These are phyloP conservation scores for Hymenoscyphus linearis DNA, from an alignment of 2,329 filamentous ascomycete genomes.

Conservation along the genomic window DNA sequence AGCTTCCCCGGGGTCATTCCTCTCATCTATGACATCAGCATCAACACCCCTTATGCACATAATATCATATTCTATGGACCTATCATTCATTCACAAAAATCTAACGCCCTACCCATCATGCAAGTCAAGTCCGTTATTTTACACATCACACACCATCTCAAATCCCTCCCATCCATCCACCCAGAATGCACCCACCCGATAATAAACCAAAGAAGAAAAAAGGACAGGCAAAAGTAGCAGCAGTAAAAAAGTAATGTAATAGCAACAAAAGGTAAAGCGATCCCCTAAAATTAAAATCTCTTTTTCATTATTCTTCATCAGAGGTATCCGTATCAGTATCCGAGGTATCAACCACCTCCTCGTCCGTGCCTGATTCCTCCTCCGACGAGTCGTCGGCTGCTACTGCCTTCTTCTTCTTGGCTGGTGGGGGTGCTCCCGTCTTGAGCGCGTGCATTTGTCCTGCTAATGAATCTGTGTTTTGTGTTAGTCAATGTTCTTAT, in stretches of 20 bases:
- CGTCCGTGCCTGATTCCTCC: slow-evolving; percentile 80
- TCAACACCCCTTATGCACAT: too few relatives aligned
- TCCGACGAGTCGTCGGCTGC: slow-evolving; percentile 58
- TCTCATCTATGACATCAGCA: too few relatives aligned
- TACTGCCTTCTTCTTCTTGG: slow-evolving; percentile 52
- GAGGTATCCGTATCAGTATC: slow-evolving; percentile 61
- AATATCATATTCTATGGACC: too few relatives aligned
- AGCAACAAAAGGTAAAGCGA: too few relatives aligned
- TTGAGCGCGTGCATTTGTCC: slow-evolving; percentile 88
- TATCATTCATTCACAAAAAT: too few relatives aligned
- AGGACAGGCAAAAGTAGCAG: neutral
- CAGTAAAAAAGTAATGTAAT: neutral
- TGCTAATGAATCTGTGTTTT: slow-evolving; percentile 68
- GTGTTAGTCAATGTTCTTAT: slow-evolving; percentile 16
- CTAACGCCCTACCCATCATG: neutral
- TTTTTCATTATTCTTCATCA: slow-evolving; percentile 34
- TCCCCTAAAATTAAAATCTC: too few relatives aligned
- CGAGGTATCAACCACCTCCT: slow-evolving; percentile 56
- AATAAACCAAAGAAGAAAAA: neutral
- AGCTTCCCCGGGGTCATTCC: too few relatives aligned
- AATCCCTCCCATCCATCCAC: too few relatives aligned
- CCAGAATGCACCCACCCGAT: neutral
- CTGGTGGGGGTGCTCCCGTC: slow-evolving; percentile 52
- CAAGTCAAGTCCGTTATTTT: slow-evolving; percentile 2
- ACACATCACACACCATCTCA: neutral